Conservation (phyloP, 2,329 filamentous ascomycete species). For the Colletotrichum camelliae region DNA sequence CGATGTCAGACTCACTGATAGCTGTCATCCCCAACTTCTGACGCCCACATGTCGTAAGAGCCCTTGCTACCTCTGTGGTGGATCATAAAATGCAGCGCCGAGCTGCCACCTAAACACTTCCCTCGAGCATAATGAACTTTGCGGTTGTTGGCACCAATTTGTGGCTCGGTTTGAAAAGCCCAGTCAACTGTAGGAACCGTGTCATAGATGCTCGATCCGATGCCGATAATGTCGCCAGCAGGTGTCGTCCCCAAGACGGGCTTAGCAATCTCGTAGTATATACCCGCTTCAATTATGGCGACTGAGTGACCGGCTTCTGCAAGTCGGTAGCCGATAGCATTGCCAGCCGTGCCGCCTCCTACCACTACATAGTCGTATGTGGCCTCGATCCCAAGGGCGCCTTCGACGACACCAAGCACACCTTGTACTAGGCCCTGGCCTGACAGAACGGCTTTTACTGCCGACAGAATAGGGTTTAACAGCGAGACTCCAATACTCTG, state of each 20-base stretch:
- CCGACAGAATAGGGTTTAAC: not conserved
- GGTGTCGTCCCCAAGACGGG: constrained; percentile 28
- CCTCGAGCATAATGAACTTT: constrained; percentile 41
- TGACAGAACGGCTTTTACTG: not conserved
- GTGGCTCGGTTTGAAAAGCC: constrained; percentile 30
- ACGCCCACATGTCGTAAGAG: constrained; percentile 35
- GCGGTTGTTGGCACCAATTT: constrained; percentile 27
- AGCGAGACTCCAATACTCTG: not conserved
- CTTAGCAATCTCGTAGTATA: constrained; percentile 35
- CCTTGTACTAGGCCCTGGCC: not conserved
- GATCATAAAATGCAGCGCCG: constrained; percentile 32
- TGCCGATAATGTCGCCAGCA: not conserved
- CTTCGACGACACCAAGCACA: not conserved
- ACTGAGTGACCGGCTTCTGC: constrained; percentile 32
- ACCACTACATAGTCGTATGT: constrained; percentile 30
- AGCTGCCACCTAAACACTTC: constrained; percentile 36
- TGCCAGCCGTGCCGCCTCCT: constrained; percentile 45
- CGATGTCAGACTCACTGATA: constrained; percentile 25
- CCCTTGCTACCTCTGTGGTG: constrained; percentile 30
- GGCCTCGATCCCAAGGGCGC: not conserved
- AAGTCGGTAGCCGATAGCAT: constrained; percentile 37
- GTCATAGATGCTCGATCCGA: not conserved
- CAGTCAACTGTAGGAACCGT: constrained; percentile 32
- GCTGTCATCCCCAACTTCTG: constrained; percentile 32
- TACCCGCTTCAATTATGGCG: constrained; percentile 44